Evolutionary conservation across 305 asterid species (phyloP).

Genomic region (Fraxinus latifolia): DNA sequence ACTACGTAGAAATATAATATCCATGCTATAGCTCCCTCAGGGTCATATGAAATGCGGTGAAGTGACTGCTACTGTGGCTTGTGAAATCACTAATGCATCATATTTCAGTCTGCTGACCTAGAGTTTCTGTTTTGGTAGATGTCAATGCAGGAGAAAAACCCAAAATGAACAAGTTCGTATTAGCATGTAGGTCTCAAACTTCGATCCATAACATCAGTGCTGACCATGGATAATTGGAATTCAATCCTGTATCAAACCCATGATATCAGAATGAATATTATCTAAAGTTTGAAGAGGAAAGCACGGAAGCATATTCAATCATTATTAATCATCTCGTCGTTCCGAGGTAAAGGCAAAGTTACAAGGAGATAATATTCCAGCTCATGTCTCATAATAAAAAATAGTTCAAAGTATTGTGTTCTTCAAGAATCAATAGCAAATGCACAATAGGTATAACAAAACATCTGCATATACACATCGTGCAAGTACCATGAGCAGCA

Average conservation of each 20-base stretch:
- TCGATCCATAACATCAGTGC: neutral
- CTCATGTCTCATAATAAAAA: neutral
- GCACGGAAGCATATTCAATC: neutral
- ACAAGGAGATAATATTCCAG: neutral
- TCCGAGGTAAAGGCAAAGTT: neutral
- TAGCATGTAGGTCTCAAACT: neutral
- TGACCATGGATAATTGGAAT: neutral
- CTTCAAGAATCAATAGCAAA: neutral
- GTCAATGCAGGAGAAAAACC: neutral
- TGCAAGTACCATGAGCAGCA: conserved; percentile 76
- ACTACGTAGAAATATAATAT: neutral
- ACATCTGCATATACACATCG: neutral
- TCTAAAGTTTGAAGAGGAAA: neutral
- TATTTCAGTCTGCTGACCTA: neutral
- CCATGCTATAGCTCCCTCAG: neutral
- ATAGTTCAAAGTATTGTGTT: neutral
- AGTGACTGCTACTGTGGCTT: neutral
- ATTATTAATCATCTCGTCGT: neutral
- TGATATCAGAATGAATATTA: neutral
- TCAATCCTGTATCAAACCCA: neutral
- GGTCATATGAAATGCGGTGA: neutral
- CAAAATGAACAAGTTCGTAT: neutral
- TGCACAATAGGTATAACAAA: neutral
- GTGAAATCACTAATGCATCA: neutral
- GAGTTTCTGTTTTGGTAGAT: neutral